Conservation (phyloP, 495 filamentous ascomycete genomes). For the Aspergillus leporis region DNA sequence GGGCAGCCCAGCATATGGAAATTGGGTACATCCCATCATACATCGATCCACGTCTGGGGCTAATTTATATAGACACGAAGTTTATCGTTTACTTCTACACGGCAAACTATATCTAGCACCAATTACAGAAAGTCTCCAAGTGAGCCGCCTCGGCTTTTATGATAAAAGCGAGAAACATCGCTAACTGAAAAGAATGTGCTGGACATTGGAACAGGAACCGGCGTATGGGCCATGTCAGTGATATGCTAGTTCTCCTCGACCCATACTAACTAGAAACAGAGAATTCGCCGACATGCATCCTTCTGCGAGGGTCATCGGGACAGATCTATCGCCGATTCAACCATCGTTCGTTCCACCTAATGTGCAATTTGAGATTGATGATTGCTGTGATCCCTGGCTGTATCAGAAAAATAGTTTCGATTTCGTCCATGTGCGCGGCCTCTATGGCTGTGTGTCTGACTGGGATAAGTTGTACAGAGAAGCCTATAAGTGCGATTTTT, state of each 20-base stretch:
- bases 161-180: neutral
- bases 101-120: constrained; percentile 13
- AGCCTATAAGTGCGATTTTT: neutral
- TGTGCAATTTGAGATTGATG: constrained; percentile 56
- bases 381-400: constrained; percentile 53
- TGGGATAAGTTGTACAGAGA: neutral
- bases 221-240: constrained; percentile 13
- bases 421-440: constrained; percentile 40
- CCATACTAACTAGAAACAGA: constrained; percentile 1
- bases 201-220: constrained; percentile 15
- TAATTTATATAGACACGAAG: constrained; percentile 10
- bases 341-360: constrained; percentile 46
- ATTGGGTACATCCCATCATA: neutral
- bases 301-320: constrained; percentile 37
- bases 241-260: neutral
- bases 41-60: neutral
- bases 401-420: constrained; percentile 56
- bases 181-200: constrained; percentile 21
- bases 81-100: constrained; percentile 11
- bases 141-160: neutral
- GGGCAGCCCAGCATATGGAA: neutral
- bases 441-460: neutral
- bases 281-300: constrained; percentile 25
- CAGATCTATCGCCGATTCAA: constrained; percentile 48
- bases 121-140: neutral